Conservation (phyloP, 2,329 filamentous ascomycete genomes). For the Hysterium pulicare region DNA sequence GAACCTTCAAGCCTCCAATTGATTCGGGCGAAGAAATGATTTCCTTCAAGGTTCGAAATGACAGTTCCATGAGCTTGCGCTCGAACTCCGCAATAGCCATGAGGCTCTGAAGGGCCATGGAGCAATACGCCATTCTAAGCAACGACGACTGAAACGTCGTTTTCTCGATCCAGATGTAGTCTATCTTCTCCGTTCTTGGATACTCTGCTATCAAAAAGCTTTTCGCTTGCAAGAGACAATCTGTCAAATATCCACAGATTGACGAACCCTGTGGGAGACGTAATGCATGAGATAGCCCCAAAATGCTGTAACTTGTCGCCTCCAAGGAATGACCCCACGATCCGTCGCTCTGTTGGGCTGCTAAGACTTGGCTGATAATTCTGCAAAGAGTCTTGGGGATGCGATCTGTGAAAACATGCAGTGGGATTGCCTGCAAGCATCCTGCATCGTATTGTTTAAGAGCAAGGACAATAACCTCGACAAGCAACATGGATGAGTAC, state of each 20-base stretch:
- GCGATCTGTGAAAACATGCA: neutral
- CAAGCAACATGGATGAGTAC: slow-evolving; percentile 12
- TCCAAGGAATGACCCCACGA: slow-evolving; percentile 8
- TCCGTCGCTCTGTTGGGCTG: slow-evolving; percentile 7
- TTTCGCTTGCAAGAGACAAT: slow-evolving; percentile 1
- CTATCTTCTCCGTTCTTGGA: neutral
- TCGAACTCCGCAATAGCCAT: no score
- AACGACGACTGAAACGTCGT: slow-evolving; percentile 10
- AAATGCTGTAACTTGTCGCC: slow-evolving; percentile 5
- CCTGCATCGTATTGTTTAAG: slow-evolving; percentile 3
- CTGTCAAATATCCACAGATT: neutral
- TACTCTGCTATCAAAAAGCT: slow-evolving; percentile 2
- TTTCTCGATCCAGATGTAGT: slow-evolving; percentile 25
- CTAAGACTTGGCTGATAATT: slow-evolving; percentile 1
- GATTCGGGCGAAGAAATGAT: no score
- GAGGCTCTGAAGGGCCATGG: slow-evolving; percentile 25
- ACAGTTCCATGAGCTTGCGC: no score
- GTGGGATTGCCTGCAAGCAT: neutral
- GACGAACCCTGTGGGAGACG: slow-evolving; percentile 1
- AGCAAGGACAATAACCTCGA: slow-evolving; percentile 2
- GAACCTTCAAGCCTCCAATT: no score
- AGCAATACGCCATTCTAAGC: slow-evolving; percentile 19
- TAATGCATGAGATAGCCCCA: no score
- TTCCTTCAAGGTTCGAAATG: no score
- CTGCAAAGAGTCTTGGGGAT: slow-evolving; percentile 4